Conservation (phyloP, 129 eudicot genomes). For the Silybum marianum region DNA sequence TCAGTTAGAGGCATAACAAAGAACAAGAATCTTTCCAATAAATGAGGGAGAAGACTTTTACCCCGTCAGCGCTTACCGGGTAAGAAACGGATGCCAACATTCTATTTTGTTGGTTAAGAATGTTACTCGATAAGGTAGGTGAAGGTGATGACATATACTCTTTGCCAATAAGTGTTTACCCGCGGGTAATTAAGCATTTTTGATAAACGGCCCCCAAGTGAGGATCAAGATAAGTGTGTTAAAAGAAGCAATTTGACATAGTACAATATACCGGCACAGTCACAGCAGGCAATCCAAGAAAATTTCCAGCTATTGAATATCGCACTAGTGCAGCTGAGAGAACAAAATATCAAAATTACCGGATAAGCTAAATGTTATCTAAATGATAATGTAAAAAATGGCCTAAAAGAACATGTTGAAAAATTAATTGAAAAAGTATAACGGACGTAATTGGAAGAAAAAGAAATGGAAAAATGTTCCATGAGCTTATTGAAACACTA, state of each 20-base stretch:
- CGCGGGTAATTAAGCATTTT: too few relatives aligned
- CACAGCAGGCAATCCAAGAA: constrained; percentile 93
- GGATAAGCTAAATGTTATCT: background rate
- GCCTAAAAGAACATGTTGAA: background rate
- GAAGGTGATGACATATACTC: too few relatives aligned
- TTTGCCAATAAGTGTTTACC: too few relatives aligned
- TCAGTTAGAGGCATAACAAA: too few relatives aligned
- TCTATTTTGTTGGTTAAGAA: too few relatives aligned
- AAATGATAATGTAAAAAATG: background rate
- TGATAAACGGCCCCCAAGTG: background rate
- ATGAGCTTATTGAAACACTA: too few relatives aligned
- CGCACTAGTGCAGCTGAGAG: constrained; percentile 81
- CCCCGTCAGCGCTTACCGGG: too few relatives aligned
- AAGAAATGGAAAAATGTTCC: too few relatives aligned
- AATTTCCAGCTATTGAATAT: constrained; percentile 89
- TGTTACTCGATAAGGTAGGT: too few relatives aligned
- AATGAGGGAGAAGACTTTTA: too few relatives aligned
- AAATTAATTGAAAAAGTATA: background rate
- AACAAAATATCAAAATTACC: background rate
- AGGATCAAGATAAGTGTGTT: background rate
- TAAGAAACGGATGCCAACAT: too few relatives aligned
- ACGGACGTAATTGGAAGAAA: constrained; percentile 35
- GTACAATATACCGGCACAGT: constrained; percentile 71
- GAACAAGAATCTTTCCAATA: too few relatives aligned
- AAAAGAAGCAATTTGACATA: background rate